Percentiles rank a stretch among this genome's conserved stretches.
Evolutionary conservation across 2,329 filamentous ascomycete species (phyloP).

Genomic region (Aspergillus aculeatinus): DNA sequence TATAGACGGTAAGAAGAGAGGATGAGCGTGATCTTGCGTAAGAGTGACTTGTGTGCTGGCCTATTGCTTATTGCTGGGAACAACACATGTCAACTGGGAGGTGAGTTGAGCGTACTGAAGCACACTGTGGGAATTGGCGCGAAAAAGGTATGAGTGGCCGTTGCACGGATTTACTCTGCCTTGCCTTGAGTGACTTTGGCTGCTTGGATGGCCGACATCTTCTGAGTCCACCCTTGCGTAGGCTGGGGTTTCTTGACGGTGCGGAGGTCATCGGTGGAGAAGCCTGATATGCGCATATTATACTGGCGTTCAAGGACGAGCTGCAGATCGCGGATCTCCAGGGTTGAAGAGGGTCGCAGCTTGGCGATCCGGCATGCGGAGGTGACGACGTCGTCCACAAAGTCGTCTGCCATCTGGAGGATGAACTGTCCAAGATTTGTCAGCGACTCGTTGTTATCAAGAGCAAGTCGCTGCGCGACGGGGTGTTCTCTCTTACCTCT

Average conservation of each 20-base stretch:
- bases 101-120: neutral
- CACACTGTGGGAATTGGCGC: neutral
- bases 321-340: slow-evolving; percentile 86
- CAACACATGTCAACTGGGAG: neutral
- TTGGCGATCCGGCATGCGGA: slow-evolving; percentile 89
- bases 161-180: slow-evolving; percentile 30
- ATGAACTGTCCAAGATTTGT: slow-evolving; percentile 61
- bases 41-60: neutral
- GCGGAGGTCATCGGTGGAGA: slow-evolving; percentile 88
- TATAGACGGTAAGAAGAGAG: neutral
- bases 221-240: slow-evolving; percentile 83
- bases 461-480: neutral
- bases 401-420: slow-evolving; percentile 85
- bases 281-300: slow-evolving; percentile 91
- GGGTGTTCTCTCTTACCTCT: slow-evolving; percentile 63
- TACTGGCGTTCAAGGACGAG: slow-evolving; percentile 80
- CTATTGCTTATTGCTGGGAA: neutral
- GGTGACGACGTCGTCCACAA: slow-evolving; percentile 87
- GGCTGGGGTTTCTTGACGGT: slow-evolving; percentile 93
- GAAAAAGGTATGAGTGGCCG: neutral
- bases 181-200: slow-evolving; percentile 67
- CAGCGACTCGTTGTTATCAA: slow-evolving; percentile 8
- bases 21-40: neutral
- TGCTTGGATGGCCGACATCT: slow-evolving; percentile 95
- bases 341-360: slow-evolving; percentile 81